Base-by-base conservation (phyloP, 164 flowering plant species). In the Warburgia ugandensis region DNA sequence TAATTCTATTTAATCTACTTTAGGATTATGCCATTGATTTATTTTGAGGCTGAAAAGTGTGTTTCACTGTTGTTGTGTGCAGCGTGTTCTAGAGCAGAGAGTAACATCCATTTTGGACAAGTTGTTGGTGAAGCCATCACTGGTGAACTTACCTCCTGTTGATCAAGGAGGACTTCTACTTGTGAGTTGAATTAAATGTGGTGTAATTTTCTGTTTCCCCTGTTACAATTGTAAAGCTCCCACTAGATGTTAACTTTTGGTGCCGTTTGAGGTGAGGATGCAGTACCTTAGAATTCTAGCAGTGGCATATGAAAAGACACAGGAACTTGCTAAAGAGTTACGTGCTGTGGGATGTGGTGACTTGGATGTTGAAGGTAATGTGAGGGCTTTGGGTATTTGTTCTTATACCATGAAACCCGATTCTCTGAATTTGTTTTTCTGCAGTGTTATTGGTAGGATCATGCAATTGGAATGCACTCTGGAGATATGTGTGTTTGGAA, bases 261-360 rank as follows among this genome's bases (percentile, higher is more conserved):
- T 58, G 13, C 25, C 55, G 37, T 55, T 61, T 65, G 50, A 41
- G 39, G 56, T 54, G 68, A 41, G 50, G 29, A 32, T 71, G 66
- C 83, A 94, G 99, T 89, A 86, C 76, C 95, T 89, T 43, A 86
- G 96, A 77, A 68, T 89, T 79, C 74, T 94, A 49, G 96, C 96
- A 27, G 86, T 94, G 62, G 90, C 95, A 45, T 89, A 94, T 70
- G 96, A 94, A 67, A 94, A 84, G 75, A 94, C 99, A 17, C 79
- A 70, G 68, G 97, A 94, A 58, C 92, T 94, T 67, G 92, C 97
- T 60, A 78, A 76, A 63, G 97, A 94, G 26, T 72, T 94, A 39
- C 80, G 77, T 33, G 72, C 86, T 41, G 95, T 89, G 33, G 97
- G 97, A 2, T 94, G 99, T 77, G 99, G 99, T 67, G 97, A 94